Base-by-base conservation (phyloP, 306 rosid genomes). In the Rosa chinensis region DNA sequence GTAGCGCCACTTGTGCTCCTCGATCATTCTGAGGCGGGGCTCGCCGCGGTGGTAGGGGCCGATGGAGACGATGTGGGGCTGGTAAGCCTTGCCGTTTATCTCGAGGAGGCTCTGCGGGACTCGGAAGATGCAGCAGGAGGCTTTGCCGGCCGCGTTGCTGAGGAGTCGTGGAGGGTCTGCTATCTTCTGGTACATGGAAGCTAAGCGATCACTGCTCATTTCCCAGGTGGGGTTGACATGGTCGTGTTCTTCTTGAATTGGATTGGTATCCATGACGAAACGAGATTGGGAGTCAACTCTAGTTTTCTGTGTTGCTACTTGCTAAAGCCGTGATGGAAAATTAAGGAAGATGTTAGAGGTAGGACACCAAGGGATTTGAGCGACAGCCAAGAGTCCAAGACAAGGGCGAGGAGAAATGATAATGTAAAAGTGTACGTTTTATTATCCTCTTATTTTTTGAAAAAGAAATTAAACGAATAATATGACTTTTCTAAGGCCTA, bases 1-100 rank as follows among this genome's bases (percentile, higher is more conserved):
- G 49, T 89, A 90, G 3, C 78, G 84, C 88, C 88, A 85, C 55
- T 93, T 91, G 78, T 86, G 92, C 52, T 88, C 93, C 32, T 93
- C 88, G 37, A 85, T 87, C 90, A 89, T 87, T 71, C 75, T 78
- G 56, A 89, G 75, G 2, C 83, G 78, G 2, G 88, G 59, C n/a
- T 85, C 84, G 55, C 73, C 77, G 12, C 53, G 84, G 85, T 89
- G 84, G 83, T 75, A 91, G 0, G 98, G 94, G 0, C 98, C 98
- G 45, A 91, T 87, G 35, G 97, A 89, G 35, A 87, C 92, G 17
- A 88, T 84, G 0, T 86, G 89, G 39, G 97, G 98, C 9, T 74
- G 73, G 85, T 88, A 91, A n/a, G 85, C 77, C 75, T 83, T 87
- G 40, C 93, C 88, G 71, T 89, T 87, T 1, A 62, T 78, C 11